Base-by-base conservation (phyloP, 129 eudicot species). In the Tanacetum coccineum region DNA sequence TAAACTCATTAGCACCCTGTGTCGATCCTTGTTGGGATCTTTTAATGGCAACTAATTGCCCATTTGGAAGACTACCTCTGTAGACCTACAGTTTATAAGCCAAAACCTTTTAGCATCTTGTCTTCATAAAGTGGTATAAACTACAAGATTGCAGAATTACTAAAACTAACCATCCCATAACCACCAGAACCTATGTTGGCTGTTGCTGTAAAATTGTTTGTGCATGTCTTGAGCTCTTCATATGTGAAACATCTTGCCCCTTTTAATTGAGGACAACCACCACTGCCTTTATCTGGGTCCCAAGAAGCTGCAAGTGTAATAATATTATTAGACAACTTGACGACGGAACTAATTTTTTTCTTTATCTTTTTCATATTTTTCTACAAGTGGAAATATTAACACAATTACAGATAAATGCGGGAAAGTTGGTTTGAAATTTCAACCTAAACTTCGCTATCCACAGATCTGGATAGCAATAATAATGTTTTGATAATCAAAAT, bases 221-320 rank as follows among this genome's bases (percentile, higher is more conserved):
- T 88, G 81, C 54, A 70, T 63, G 70, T 75, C 74, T 81, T 93
- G 55, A 93, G 83, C 79, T 86, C 96, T 54, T 86, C 89, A 59
- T 76, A 81, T 6, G 92, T 71, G 79, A 93, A 93, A 70, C 59
- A 66, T 74, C 79, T 84, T 22, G 96, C 85, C 67, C 98, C 95
- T 84, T 79, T 82, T 40, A 93, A 44, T 68, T 86, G 87, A 39
- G 94, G 91, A 78, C 80, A 76, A 15, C 72, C 87, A 28, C 87
- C 90, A 26, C 76, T 80, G 53, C 75, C 74, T 61, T 80, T 72
- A 65, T 57, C 74, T 9, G 79, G 74, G 71, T 85, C 85, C 98
- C 98, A 92, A 1, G 89, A 77, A 65, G 95, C 90, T 81, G 84
- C 68, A 77, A 40, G 75, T 49, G 26, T 54, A 19, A 4, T 54